phyloP scores from a whole-genome alignment of 306 rosid genomes.

The Lathyrus aphaca region DNA sequence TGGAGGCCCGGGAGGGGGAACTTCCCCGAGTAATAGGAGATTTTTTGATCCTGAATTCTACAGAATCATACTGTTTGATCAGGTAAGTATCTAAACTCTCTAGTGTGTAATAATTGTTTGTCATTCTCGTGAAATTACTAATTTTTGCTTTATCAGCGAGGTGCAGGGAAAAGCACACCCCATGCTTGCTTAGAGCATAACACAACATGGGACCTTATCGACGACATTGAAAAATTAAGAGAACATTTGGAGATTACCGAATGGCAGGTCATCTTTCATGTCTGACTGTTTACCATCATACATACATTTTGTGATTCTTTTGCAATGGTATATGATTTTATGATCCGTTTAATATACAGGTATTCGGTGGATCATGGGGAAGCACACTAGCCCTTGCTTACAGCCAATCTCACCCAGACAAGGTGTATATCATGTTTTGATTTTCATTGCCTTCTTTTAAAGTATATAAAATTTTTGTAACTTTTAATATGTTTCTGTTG shows the following conservation, averaged over 20 bases:
- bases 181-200: conserved; percentile 94
- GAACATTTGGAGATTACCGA: conserved; percentile 90
- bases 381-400: conserved; percentile 94
- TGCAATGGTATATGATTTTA: conserved; percentile 18
- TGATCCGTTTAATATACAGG: conserved; percentile 56
- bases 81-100: conserved; percentile 57
- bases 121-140: conserved; percentile 25
- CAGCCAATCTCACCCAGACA: conserved; percentile 89
- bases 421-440: conserved; percentile 54
- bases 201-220: conserved; percentile 91
- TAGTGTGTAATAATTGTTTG: conserved; percentile 7
- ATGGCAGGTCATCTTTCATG: conserved; percentile 72
- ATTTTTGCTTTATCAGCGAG: conserved; percentile 60
- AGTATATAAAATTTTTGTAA: not conserved
- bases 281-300: conserved; percentile 17
- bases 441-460: conserved; percentile 27
- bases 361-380: conserved; percentile 98
- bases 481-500: conserved; percentile 6
- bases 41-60: conserved; percentile 88
- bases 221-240: conserved; percentile 86
- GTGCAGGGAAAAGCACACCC: conserved; percentile 92
- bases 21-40: conserved; percentile 74
- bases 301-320: conserved; percentile 20
- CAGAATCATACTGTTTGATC: conserved; percentile 83
- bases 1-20: conserved; percentile 99